Conservation (phyloP, 768 basidiomycete genomes). For the Pulveroboletus frians region DNA sequence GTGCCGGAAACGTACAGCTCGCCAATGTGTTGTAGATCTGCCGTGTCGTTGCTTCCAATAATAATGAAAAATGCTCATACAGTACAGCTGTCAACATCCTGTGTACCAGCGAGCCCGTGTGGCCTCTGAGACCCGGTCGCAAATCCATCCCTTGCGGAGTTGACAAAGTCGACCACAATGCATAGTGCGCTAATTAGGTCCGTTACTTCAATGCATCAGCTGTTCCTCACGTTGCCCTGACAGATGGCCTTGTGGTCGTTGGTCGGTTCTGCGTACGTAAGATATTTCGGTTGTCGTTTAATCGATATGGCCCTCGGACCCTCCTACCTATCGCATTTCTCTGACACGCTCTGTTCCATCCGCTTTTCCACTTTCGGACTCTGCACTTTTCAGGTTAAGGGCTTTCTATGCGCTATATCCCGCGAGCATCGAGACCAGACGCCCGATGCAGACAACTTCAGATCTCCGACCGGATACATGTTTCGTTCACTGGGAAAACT, state of each 20-base stretch:
- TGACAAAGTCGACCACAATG: conserved; percentile 28
- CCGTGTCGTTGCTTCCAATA: conserved; percentile 16
- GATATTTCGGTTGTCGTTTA: conserved; percentile 33
- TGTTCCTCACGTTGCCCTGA: conserved; percentile 27
- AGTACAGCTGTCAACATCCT: conserved; percentile 22
- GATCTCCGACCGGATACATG: conserved; percentile 36
- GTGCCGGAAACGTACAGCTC: conserved; percentile 20
- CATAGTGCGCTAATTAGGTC: conserved; percentile 32
- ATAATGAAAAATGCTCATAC: conserved; percentile 18
- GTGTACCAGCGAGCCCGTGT: conserved; percentile 11
- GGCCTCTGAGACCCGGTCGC: conserved; percentile 28
- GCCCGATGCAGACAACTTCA: conserved; percentile 31
- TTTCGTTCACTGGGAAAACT: conserved; percentile 34
- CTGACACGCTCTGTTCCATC: conserved; percentile 27
- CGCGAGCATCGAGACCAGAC: conserved; percentile 35
- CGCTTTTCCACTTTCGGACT: conserved; percentile 32
- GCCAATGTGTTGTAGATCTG: conserved; percentile 25
- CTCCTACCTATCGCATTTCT: conserved; percentile 31
- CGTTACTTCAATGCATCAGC: conserved; percentile 25
- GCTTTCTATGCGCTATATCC: conserved; percentile 32
- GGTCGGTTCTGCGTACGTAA: conserved; percentile 30
- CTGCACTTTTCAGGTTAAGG: conserved; percentile 30
- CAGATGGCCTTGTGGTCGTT: conserved; percentile 31
- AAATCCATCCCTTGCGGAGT: conserved; percentile 23
- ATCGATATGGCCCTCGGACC: conserved; percentile 37